Evolutionary conservation across 1,284 basidiomycete species (phyloP).

Genomic region (Dichomitus squalens): DNA sequence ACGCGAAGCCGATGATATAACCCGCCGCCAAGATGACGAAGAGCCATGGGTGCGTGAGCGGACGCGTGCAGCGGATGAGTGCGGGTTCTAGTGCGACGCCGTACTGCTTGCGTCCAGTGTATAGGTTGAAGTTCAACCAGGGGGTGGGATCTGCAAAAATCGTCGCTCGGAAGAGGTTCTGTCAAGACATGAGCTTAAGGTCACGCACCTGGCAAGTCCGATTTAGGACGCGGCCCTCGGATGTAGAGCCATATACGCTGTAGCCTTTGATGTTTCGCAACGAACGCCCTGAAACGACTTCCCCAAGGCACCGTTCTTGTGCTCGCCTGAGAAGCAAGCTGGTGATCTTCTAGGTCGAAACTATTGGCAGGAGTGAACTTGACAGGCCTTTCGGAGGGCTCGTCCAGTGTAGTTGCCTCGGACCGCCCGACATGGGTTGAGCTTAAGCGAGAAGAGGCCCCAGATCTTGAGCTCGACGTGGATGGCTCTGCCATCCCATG

Average conservation of each 20-base stretch:
- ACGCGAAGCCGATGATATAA: conserved; percentile 75
- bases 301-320: conserved; percentile 14
- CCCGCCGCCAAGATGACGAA: conserved; percentile 56
- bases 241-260: conserved; percentile 42
- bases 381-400: conserved; percentile 6
- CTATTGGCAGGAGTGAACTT: conserved; percentile 20
- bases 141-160: conserved; percentile 50
- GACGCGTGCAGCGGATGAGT: conserved; percentile 51
- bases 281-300: conserved; percentile 19
- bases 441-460: conserved; percentile 25
- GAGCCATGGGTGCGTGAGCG: conserved; percentile 53
- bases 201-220: conserved; percentile 55
- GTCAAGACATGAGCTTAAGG: not conserved
- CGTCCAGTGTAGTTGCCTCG: not conserved
- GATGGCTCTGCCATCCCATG: conserved; percentile 29
- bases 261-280: conserved; percentile 25
- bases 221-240: conserved; percentile 62
- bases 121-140: conserved; percentile 51
- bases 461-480: conserved; percentile 26
- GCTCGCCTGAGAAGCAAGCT: not conserved
- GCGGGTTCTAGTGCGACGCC: conserved; percentile 55
- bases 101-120: conserved; percentile 39
- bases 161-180: conserved; percentile 3
- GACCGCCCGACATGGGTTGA: conserved; percentile 16
- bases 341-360: conserved; percentile 24